These are phyloP conservation scores for Carpinus fangiana DNA, from an alignment of 306 rosid genomes.

Conservation along the genomic window DNA sequence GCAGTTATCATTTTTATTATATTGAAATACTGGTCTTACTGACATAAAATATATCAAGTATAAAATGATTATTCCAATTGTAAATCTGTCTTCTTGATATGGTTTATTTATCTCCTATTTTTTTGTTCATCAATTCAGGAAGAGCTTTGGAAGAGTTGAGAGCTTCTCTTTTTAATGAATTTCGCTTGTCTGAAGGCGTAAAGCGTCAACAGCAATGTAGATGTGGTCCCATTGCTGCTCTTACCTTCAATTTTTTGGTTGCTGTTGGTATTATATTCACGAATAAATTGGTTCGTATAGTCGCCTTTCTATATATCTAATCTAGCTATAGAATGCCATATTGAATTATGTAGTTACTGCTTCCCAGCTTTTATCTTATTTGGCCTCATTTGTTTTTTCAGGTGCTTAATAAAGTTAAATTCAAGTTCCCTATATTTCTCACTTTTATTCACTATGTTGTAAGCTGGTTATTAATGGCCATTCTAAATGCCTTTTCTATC, in stretches of 20 bases:
- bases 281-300: slow-evolving; percentile 77
- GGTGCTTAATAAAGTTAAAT: slow-evolving; percentile 79
- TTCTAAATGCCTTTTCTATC: slow-evolving; percentile 57
- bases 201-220: slow-evolving; percentile 64
- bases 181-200: slow-evolving; percentile 64
- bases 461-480: slow-evolving; percentile 86
- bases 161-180: slow-evolving; percentile 57
- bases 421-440: slow-evolving; percentile 73
- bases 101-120: not conserved
- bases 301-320: slow-evolving; percentile 18
- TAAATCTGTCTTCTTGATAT: slow-evolving; percentile 9
- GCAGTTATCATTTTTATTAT: too few species aligned
- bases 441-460: slow-evolving; percentile 73
- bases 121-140: slow-evolving; percentile 40
- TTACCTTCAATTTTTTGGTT: slow-evolving; percentile 76
- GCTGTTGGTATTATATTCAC: slow-evolving; percentile 79
- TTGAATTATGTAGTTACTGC: slow-evolving; percentile 22
- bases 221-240: slow-evolving; percentile 76
- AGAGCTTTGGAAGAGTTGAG: slow-evolving; percentile 71
- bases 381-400: slow-evolving; percentile 33
- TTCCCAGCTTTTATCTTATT: slow-evolving; percentile 26
- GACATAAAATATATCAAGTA: not conserved
- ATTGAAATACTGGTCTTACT: not conserved
- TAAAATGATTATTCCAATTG: not conserved
- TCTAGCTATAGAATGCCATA: not conserved